Percentiles rank a stretch among this genome's conserved stretches.
Conservation (phyloP, 176 grass and related monocot genomes). For the Carex littledalei region DNA sequence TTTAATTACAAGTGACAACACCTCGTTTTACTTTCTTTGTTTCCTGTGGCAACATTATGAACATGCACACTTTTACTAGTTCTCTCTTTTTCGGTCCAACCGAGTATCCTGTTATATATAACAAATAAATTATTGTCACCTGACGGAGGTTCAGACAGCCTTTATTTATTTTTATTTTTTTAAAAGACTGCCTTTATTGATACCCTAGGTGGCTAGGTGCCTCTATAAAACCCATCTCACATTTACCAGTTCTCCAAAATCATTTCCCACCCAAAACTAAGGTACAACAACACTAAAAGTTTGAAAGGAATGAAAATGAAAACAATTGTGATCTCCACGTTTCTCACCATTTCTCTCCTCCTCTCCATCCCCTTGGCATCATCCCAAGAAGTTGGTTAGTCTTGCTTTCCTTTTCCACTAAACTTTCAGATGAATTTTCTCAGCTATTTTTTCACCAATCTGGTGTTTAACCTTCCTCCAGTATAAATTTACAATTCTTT, state of each 20-base stretch:
- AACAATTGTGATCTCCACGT: not conserved
- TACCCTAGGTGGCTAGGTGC: not conserved
- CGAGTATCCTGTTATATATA: not conserved
- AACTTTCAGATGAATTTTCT: not conserved
- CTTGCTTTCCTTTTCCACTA: not conserved
- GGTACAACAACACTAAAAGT: not conserved
- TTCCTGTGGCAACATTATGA: not conserved
- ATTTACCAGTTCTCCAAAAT: not conserved
- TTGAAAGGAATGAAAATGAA: not conserved
- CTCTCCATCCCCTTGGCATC: constrained; percentile 13
- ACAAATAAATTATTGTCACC: no score
- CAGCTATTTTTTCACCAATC: no score
- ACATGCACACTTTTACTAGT: not conserved
- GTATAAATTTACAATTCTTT: not conserved
- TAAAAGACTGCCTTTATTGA: not conserved
- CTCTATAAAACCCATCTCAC: not conserved
- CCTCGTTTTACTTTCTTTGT: not conserved
- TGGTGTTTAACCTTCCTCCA: not conserved
- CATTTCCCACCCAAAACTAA: not conserved
- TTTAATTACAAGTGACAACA: not conserved
- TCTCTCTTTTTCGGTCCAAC: not conserved
- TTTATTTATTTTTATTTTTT: no score
- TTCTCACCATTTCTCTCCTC: constrained; percentile 19
- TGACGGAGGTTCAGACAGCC: no score
- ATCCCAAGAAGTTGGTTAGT: constrained; percentile 27